phyloP scores from a whole-genome alignment of 805 yeast genomes.

The Wickerhamiella occidentalis region DNA sequence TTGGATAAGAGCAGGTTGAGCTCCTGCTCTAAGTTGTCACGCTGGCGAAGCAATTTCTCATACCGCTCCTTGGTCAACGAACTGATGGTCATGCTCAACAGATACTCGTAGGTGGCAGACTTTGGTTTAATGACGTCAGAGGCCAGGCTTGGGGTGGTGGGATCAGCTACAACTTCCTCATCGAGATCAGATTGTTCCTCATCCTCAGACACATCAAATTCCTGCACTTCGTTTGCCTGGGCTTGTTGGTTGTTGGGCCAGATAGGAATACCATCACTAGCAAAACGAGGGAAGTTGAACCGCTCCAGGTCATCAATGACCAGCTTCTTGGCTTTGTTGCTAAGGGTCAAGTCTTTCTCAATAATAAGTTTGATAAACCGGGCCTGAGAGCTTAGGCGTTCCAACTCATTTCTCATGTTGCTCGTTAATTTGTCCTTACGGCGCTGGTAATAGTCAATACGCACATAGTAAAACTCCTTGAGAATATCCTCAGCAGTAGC shows the following conservation, averaged over 20 bases:
- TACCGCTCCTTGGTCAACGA: slow-evolving; percentile 84
- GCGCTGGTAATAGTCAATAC: slow-evolving; percentile 81
- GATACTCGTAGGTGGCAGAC: slow-evolving; percentile 65
- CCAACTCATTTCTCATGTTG: slow-evolving; percentile 60
- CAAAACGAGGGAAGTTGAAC: slow-evolving; percentile 60
- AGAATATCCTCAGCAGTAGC: slow-evolving; percentile 64
- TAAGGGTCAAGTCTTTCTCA: slow-evolving; percentile 54
- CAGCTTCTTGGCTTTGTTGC: slow-evolving; percentile 57
- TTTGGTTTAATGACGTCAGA: slow-evolving; percentile 32
- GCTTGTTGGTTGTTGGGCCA: slow-evolving; percentile 29
- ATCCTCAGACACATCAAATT: slow-evolving; percentile 31
- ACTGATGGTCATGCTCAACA: slow-evolving; percentile 88
- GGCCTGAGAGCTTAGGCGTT: slow-evolving; percentile 69
- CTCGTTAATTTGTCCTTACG: slow-evolving; percentile 71
- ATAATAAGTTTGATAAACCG: slow-evolving; percentile 84
- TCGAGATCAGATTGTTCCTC: slow-evolving; percentile 26
- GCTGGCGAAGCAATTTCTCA: slow-evolving; percentile 61
- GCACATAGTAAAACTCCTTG: slow-evolving; percentile 69
- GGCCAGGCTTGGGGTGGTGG: slow-evolving; percentile 12
- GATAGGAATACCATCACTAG: slow-evolving; percentile 54
- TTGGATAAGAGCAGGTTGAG: slow-evolving; percentile 50
- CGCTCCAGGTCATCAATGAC: slow-evolving; percentile 52
- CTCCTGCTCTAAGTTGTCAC: slow-evolving; percentile 59
- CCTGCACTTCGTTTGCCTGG: slow-evolving; percentile 27
- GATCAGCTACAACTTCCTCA: slow-evolving; percentile 33